Conservation (phyloP, 345 rosid species). For the Lenwebbia sp. region DNA sequence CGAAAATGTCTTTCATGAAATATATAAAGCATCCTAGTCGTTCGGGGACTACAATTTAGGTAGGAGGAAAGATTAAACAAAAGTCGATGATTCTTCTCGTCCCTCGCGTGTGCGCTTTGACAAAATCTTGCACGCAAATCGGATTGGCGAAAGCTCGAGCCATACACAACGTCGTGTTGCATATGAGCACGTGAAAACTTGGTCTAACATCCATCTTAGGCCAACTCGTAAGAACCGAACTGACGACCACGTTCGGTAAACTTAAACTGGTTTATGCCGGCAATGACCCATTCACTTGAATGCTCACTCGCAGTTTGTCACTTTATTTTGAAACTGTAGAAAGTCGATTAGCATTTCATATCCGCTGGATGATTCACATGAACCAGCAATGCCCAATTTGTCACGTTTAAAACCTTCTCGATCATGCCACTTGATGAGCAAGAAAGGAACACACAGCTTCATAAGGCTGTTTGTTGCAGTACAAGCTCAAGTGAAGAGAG, state of each 20-base stretch:
- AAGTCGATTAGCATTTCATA: too few relatives aligned
- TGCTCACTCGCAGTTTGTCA: background rate
- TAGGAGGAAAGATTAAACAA: background rate
- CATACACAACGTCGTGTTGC: rapidly evolving
- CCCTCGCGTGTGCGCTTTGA: background rate
- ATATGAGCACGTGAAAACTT: background rate
- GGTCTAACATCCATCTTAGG: background rate
- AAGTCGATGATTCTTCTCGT: background rate
- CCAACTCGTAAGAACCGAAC: background rate
- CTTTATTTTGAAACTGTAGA: too few relatives aligned
- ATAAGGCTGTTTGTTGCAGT: background rate
- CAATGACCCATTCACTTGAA: background rate
- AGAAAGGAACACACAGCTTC: background rate
- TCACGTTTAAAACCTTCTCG: background rate
- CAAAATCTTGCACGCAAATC: background rate
- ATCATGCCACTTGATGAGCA: background rate
- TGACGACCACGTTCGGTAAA: rapidly evolving
- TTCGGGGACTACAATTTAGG: background rate
- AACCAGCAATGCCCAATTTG: too few relatives aligned
- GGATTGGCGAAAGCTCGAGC: background rate
- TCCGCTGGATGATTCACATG: too few relatives aligned
- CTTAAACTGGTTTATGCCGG: background rate
- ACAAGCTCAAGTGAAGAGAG: background rate
- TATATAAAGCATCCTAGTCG: background rate
- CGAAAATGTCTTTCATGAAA: background rate